Percentiles rank a stretch among this genome's conserved stretches.
Conservation (phyloP, 2,329 filamentous ascomycete species). For the Beauveria scarabaeidicola region DNA sequence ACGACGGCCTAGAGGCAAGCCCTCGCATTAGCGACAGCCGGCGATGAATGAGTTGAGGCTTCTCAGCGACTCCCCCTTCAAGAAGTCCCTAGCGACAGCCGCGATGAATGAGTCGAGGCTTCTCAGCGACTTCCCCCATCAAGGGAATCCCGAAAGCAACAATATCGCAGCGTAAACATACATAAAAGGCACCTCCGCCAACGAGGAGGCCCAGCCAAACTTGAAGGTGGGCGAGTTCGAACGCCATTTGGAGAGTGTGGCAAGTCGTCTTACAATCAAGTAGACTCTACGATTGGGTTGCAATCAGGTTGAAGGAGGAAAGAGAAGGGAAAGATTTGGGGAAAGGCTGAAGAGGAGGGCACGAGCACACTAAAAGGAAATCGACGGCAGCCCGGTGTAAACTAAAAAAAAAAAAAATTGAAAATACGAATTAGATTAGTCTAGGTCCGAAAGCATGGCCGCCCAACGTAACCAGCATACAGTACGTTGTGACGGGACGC, state of each 20-base stretch:
- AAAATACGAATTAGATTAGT: not conserved
- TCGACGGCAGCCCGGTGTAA: not conserved
- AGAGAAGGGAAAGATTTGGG: not conserved
- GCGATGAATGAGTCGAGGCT: not conserved
- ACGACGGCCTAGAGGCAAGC: conserved; percentile 24
- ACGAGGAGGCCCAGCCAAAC: conserved; percentile 32
- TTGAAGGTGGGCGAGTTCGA: conserved; percentile 27
- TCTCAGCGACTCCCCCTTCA: not conserved
- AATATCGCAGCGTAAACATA: conserved; percentile 21
- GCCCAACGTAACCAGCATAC: not conserved
- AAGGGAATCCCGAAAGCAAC: not conserved
- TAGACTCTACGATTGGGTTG: not conserved
- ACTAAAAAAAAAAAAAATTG: not conserved
- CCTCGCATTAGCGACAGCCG: not conserved
- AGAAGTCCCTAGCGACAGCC: conserved; percentile 5
- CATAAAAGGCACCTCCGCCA: conserved; percentile 30
- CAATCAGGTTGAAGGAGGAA: not conserved
- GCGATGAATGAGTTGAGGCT: not conserved
- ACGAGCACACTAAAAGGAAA: conserved; percentile 7
- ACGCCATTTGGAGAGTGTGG: conserved; percentile 17
- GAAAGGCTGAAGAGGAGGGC: not conserved
- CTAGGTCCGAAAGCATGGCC: conserved; percentile 1
- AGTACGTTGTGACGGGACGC: not conserved
- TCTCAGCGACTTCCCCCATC: not conserved
- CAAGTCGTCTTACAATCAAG: not conserved